A percentile compares a stretch with the other conserved stretches of the same genome.
phyloP scores from a whole-genome alignment of 345 rosid species.

The Hypericum perforatum region DNA sequence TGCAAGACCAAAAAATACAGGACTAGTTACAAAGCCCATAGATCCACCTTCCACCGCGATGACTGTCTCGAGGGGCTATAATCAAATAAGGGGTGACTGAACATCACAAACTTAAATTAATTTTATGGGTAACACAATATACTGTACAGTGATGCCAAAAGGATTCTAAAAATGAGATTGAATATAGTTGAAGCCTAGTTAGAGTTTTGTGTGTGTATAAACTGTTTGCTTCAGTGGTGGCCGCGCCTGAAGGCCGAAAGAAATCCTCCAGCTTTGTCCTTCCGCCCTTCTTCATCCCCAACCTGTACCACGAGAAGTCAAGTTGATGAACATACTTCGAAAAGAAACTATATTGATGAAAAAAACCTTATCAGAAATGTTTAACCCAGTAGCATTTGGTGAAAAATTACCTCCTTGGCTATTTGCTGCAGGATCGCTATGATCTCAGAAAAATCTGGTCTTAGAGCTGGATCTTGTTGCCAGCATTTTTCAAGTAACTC shows the following conservation, averaged over 20 bases:
- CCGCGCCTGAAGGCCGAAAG: constrained; percentile 77
- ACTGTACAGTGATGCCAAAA: constrained; percentile 23
- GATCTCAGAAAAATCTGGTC: constrained; percentile 87
- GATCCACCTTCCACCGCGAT: constrained; percentile 4
- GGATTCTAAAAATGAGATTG: constrained; percentile 1
- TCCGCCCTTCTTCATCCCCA: constrained; percentile 58
- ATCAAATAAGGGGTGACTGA: neutral
- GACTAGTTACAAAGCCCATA: constrained; percentile 10
- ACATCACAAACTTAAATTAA: constrained; percentile 7
- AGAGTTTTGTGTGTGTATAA: constrained; percentile 9
- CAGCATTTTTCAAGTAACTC: constrained; percentile 70
- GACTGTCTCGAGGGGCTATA: neutral
- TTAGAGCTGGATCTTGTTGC: constrained; percentile 76
- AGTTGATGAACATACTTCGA: neutral
- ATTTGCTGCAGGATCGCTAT: constrained; percentile 51
- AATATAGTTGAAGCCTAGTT: constrained; percentile 1
- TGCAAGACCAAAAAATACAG: neutral
- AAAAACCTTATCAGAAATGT: neutral
- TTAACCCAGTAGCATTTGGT: too few species aligned
- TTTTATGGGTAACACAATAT: too few species aligned
- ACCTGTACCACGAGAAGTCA: constrained; percentile 33
- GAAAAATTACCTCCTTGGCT: constrained; percentile 52
- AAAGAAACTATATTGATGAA: neutral
- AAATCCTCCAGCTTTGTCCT: constrained; percentile 69
- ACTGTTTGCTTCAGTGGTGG: constrained; percentile 35